A percentile compares a stretch with the other conserved stretches of the same genome.
Evolutionary conservation across 2,329 filamentous ascomycete species (phyloP).

Genomic region (Huntiella bhutanensis): DNA sequence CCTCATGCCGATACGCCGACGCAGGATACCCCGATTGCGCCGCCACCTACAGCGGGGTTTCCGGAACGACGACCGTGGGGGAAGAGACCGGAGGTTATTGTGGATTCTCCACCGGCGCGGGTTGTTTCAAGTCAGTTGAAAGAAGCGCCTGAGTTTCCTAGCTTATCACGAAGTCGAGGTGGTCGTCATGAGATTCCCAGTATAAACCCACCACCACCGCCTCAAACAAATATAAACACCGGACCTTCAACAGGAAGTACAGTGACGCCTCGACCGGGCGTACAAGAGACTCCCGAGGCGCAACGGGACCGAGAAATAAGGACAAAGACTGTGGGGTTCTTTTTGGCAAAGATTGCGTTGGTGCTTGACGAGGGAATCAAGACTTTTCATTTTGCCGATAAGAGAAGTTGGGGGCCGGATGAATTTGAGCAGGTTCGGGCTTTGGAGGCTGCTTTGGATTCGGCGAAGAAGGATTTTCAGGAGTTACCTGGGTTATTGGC

Average conservation of each 20-base stretch:
- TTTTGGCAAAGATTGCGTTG: conserved; percentile 38
- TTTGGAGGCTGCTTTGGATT: conserved; percentile 35
- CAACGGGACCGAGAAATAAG: conserved; percentile 17
- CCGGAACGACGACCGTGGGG: conserved; percentile 6
- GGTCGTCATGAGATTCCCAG: neutral
- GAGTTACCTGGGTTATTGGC: conserved; percentile 35
- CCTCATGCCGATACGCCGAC: conserved; percentile 1
- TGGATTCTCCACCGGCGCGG: conserved; percentile 4
- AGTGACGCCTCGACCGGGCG: neutral
- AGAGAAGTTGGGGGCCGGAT: conserved; percentile 37
- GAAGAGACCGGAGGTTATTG: conserved; percentile 7
- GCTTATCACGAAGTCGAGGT: neutral
- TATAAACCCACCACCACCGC: neutral
- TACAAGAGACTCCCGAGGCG: conserved; percentile 10
- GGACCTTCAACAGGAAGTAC: too few species aligned
- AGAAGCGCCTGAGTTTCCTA: neutral
- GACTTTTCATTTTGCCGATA: conserved; percentile 36
- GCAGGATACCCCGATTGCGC: neutral
- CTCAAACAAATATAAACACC: too few species aligned
- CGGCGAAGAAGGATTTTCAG: conserved; percentile 42
- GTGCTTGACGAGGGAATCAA: conserved; percentile 33
- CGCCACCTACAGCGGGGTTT: conserved; percentile 4
- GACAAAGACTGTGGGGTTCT: conserved; percentile 35
- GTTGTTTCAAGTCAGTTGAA: too few species aligned
- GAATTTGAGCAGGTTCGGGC: conserved; percentile 39